These are phyloP conservation scores for Scleroderma citrinum DNA, from an alignment of 768 basidiomycete species.

Conservation along the genomic window DNA sequence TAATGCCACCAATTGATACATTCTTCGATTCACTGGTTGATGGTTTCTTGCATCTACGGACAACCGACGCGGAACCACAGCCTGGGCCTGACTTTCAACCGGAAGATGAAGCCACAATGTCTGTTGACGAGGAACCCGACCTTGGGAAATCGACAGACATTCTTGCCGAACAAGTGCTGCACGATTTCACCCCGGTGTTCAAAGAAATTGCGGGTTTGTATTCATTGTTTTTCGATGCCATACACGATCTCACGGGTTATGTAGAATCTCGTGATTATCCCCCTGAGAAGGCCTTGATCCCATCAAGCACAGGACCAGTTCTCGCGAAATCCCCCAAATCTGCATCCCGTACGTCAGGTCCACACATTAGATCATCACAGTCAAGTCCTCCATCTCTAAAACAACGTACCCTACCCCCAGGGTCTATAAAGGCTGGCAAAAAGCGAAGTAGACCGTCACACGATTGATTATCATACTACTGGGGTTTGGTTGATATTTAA, in stretches of 20 bases:
- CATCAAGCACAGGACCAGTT: slow-evolving; percentile 14
- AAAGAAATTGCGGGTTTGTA: slow-evolving; percentile 40
- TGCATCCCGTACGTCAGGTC: slow-evolving; percentile 6
- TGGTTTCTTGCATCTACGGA: slow-evolving; percentile 36
- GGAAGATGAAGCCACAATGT: slow-evolving; percentile 42
- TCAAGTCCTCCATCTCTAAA: slow-evolving; percentile 10
- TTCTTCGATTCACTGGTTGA: slow-evolving; percentile 64
- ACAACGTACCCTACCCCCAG: slow-evolving; percentile 8
- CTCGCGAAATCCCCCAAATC: slow-evolving; percentile 7
- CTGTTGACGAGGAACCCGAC: slow-evolving; percentile 28
- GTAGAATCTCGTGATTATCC: slow-evolving; percentile 22
- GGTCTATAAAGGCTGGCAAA: slow-evolving; percentile 20
- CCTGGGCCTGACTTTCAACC: slow-evolving; percentile 20
- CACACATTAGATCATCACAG: slow-evolving; percentile 17
- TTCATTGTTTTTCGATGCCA: background rate
- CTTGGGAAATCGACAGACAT: slow-evolving; percentile 22
- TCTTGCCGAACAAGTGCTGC: slow-evolving; percentile 53
- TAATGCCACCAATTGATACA: slow-evolving; percentile 65
- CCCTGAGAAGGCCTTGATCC: slow-evolving; percentile 6
- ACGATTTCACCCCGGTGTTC: slow-evolving; percentile 60
- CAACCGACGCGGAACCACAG: slow-evolving; percentile 14
- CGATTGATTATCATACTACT: slow-evolving; percentile 16
- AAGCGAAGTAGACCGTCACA: slow-evolving; percentile 30
- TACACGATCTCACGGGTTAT: slow-evolving; percentile 2
- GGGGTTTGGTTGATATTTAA: slow-evolving; percentile 13